Evolutionary conservation across 495 filamentous ascomycete species (phyloP).

Genomic region (Penicillium angulare): DNA sequence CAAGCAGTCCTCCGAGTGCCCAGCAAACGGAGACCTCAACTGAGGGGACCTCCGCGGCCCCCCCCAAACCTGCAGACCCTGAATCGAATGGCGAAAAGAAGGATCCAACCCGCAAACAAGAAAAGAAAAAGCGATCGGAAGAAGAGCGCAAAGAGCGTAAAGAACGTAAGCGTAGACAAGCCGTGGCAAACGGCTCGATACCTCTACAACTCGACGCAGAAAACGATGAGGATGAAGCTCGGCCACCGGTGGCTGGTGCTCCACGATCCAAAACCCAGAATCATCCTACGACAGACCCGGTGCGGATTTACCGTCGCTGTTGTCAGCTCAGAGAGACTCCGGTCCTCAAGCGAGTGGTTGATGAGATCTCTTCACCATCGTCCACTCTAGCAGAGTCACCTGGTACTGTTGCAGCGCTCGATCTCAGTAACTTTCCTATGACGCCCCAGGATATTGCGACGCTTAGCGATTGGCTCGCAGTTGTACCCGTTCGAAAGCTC

Average conservation of each 20-base stretch:
- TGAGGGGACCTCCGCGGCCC: neutral
- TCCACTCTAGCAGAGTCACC: conserved; percentile 57
- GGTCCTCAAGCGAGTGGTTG: conserved; percentile 81
- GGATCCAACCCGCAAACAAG: conserved; percentile 68
- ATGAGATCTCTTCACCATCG: conserved; percentile 72
- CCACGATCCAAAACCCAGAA: conserved; percentile 54
- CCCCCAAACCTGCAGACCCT: conserved; percentile 16
- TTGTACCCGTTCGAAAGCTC: conserved; percentile 85
- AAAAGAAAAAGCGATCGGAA: conserved; percentile 90
- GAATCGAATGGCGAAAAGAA: conserved; percentile 39
- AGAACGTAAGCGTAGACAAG: conserved; percentile 74
- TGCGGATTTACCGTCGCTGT: conserved; percentile 90
- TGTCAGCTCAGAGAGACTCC: conserved; percentile 91
- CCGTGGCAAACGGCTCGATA: conserved; percentile 77
- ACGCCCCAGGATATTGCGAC: conserved; percentile 79
- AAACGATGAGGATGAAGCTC: conserved; percentile 45
- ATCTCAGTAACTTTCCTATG: conserved; percentile 82
- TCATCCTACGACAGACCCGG: conserved; percentile 83
- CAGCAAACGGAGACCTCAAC: conserved; percentile 2
- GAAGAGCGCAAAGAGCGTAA: conserved; percentile 83
- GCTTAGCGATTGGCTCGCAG: conserved; percentile 87
- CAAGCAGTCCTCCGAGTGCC: neutral
- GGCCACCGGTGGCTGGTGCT: conserved; percentile 20
- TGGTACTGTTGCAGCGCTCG: conserved; percentile 74
- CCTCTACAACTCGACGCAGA: conserved; percentile 74